Evolutionary conservation across 257 asterid genomes (phyloP), one percentile per base, ranked within the genome.

Genomic region (Schizonepeta tenuifolia): DNA sequence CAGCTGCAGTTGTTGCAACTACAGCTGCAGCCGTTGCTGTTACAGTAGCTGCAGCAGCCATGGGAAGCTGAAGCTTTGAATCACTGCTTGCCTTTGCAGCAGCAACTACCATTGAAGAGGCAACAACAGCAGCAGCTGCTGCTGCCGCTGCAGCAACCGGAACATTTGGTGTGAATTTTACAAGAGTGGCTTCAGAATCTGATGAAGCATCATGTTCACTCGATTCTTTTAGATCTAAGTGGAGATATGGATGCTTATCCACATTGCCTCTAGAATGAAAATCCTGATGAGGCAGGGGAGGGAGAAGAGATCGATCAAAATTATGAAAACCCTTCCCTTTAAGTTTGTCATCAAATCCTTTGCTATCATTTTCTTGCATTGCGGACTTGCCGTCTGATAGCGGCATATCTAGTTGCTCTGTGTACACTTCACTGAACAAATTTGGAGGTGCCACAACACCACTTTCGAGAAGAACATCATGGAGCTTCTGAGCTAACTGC

Each of bases 11-110:
- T 2, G 96, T 88, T 75, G 97, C 96, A 26, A 86, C 95, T 21
- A 93, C 98, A 68, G 95, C 97, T 54, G 97, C 98, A 50, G 97
- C 95, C 35, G 97, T 90, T 33, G 96, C 95, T 40, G 97, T 89
- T 33, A 94, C 98, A 1, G 96, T 87, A 59, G 96, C 97, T 54
- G 97, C 97, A 66, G 98, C 96, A 41, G 92, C 90, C 50, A 91
- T 89, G 18, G 98, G 98, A 75, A 94, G 91, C 75, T 91, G 88
- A 41, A 88, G 86, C 21, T 78, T 85, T 26, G 87, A 67, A 62
- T 80, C 92, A 28, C 75, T 60, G 78, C 73, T 82, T 24, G 86
- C 83, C 77, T 88, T 93, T 71, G 90, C 84, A 51, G 85, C 96
- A 20, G 92, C 88, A 76, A 78, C 98, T 7, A 94, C 96, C 96